phyloP scores from a whole-genome alignment of 441 rosid species.

The Populus tomentosa region DNA sequence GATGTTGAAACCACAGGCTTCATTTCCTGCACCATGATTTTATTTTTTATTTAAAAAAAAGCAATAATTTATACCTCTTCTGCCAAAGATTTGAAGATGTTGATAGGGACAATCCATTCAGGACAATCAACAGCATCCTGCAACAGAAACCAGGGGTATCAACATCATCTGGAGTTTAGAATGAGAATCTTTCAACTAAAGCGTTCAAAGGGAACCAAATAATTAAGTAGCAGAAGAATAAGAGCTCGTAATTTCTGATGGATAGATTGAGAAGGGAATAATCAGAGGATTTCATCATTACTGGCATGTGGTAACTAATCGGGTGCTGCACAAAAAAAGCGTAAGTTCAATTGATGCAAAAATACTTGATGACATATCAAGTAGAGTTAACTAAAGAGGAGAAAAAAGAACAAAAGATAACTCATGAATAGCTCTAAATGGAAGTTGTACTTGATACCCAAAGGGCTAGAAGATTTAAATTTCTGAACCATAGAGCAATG shows the following conservation, averaged over 20 bases:
- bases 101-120: slow-evolving; percentile 95
- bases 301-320: not conserved
- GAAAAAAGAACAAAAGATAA: not conserved
- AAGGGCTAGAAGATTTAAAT: slow-evolving; percentile 72
- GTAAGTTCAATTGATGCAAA: too few species aligned
- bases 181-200: not conserved
- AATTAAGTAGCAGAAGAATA: not conserved
- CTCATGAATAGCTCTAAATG: slow-evolving; percentile 69
- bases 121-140: slow-evolving; percentile 99
- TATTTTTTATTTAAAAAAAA: not conserved
- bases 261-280: not conserved
- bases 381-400: not conserved
- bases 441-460: slow-evolving; percentile 84
- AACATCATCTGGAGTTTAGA: not conserved
- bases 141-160: slow-evolving; percentile 6
- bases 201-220: not conserved
- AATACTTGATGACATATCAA: too few species aligned
- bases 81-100: slow-evolving; percentile 86
- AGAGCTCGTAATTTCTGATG: not conserved
- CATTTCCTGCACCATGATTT: not conserved
- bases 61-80: slow-evolving; percentile 61
- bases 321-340: not conserved
- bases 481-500: slow-evolving; percentile 48
- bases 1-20: not conserved
- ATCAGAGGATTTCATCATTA: not conserved